Percentiles rank a stretch among this genome's conserved stretches.
Conservation (phyloP, 805 yeast genomes). For the Myxozyma nipponensis region DNA sequence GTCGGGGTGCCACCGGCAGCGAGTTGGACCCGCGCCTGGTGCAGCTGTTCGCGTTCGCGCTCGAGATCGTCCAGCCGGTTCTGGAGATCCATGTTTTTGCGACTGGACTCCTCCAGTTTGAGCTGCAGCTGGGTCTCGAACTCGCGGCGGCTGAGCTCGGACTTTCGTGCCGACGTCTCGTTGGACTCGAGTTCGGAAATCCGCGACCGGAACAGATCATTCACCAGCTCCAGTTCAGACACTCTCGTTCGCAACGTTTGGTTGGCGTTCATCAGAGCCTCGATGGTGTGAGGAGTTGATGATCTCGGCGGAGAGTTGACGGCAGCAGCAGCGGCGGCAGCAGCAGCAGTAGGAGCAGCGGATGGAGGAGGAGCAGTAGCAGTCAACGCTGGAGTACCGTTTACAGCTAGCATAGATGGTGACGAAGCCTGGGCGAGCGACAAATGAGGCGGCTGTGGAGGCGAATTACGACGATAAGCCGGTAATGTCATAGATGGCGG, state of each 20-base stretch:
- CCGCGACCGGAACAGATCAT: constrained; percentile 79
- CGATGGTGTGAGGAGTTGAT: constrained; percentile 13
- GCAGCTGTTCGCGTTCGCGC: constrained; percentile 14
- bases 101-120: constrained; percentile 25
- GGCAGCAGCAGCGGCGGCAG: background rate
- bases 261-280: constrained; percentile 32
- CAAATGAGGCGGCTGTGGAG: background rate
- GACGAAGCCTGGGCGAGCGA: constrained; percentile 4
- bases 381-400: background rate
- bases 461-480: background rate
- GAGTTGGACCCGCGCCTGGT: background rate
- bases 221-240: constrained; percentile 83
- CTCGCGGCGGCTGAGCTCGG: constrained; percentile 35
- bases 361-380: background rate
- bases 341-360: constrained; percentile 1
- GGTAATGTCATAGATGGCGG: constrained; percentile 17
- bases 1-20: background rate
- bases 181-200: constrained; percentile 70
- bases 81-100: constrained; percentile 22
- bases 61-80: constrained; percentile 22
- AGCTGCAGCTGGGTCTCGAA: constrained; percentile 48
- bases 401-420: background rate
- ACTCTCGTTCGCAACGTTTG: constrained; percentile 66
- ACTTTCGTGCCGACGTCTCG: constrained; percentile 37
- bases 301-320: constrained; percentile 1